A percentile compares a stretch with the other conserved stretches of the same genome.
Evolutionary conservation across 768 basidiomycete genomes (phyloP).

Genomic region (Artomyces pyxidatus): DNA sequence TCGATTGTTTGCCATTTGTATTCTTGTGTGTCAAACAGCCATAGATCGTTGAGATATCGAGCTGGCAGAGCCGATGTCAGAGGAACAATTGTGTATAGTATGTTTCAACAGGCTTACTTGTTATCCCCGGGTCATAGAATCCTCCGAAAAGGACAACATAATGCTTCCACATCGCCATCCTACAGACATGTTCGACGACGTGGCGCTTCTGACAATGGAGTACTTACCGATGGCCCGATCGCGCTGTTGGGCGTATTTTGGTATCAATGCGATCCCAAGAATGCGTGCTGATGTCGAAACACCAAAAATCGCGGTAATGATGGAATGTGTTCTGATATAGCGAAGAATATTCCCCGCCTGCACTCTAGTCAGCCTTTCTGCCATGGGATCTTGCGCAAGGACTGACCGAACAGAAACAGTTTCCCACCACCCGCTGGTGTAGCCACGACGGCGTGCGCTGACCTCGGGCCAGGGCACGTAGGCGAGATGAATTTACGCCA

Average conservation of each 20-base stretch:
- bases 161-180: slow-evolving; percentile 89
- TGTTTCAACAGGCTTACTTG: slow-evolving; percentile 40
- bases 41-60: slow-evolving; percentile 74
- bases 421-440: slow-evolving; percentile 78
- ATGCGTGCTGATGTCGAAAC: slow-evolving; percentile 71
- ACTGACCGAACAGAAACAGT: slow-evolving; percentile 68
- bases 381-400: too few species aligned
- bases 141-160: slow-evolving; percentile 83
- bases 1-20: slow-evolving; percentile 81
- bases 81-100: background rate
- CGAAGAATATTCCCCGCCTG: slow-evolving; percentile 83
- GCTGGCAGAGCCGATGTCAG: slow-evolving; percentile 47
- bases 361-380: background rate
- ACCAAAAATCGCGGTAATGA: slow-evolving; percentile 87
- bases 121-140: slow-evolving; percentile 81
- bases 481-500: slow-evolving; percentile 83
- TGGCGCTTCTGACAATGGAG: background rate
- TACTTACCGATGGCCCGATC: slow-evolving; percentile 73
- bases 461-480: slow-evolving; percentile 81
- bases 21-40: slow-evolving; percentile 81
- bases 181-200: slow-evolving; percentile 19
- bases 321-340: slow-evolving; percentile 78
- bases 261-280: slow-evolving; percentile 88
- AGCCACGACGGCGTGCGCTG: slow-evolving; percentile 76
- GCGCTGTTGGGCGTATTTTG: slow-evolving; percentile 67